Conservation (phyloP, 306 rosid species). For the Cicer arietinum region DNA sequence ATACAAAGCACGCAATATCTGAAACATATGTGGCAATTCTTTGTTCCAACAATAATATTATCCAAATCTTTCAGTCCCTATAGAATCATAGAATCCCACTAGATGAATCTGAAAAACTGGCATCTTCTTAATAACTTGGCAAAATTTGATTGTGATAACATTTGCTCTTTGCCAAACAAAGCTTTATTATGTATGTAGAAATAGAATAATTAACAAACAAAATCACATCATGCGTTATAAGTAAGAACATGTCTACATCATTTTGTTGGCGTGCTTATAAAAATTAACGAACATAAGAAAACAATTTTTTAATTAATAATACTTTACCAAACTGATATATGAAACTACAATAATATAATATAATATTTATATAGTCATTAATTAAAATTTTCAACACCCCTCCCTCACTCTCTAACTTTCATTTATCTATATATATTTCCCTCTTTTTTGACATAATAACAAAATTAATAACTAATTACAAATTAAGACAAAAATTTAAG, state of each 20-base stretch:
- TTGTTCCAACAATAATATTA: conserved; percentile 3
- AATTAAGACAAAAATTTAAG: conserved; percentile 34
- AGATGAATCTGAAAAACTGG: conserved; percentile 2
- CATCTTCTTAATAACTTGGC: conserved; percentile 34
- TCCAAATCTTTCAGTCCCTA: conserved; percentile 19
- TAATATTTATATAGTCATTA: not conserved
- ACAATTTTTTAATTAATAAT: not conserved
- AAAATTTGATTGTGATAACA: not conserved
- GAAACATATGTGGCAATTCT: conserved; percentile 18
- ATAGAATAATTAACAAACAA: not conserved
- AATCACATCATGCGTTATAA: not conserved
- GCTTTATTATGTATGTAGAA: not conserved
- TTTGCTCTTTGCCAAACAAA: conserved; percentile 21
- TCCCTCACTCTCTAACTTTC: not conserved
- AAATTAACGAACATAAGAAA: conserved; percentile 26
- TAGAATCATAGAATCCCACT: conserved; percentile 39
- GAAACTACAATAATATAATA: not conserved
- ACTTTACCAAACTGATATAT: not conserved
- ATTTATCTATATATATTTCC: conserved; percentile 5
- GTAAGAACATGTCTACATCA: not conserved
- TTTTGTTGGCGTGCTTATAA: not conserved
- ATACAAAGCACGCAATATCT: not conserved
- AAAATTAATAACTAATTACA: conserved; percentile 41
- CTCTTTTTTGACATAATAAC: not conserved
- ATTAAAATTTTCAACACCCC: conserved; percentile 1